Base-by-base conservation (phyloP, 2,329 filamentous ascomycete genomes). In the Magnaporthiopsis incrustans region DNA sequence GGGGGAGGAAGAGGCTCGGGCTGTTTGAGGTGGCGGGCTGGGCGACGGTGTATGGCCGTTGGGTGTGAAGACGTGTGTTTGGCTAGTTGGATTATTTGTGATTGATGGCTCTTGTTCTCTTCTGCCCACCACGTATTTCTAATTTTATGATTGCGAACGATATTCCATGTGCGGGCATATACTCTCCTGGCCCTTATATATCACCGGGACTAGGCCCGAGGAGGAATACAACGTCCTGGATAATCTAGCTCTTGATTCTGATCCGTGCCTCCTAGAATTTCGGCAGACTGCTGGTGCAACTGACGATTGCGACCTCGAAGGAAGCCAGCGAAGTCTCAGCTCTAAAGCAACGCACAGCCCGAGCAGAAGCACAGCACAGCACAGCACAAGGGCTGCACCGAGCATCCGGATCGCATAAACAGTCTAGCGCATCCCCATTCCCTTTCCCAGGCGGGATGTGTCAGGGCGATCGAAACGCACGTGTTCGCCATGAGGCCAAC, bases 1-100 rank as follows among this genome's bases (percentile, higher is more conserved):
- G 14, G 66, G 64, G 1, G 62, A 38, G 1, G 68, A 65, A 35
- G 59, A 26, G 11, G 12, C 15, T 10, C 15, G 61, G 18, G 50
- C 32, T 62, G 61, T 33, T 62, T 62, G 33, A 53, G 22, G 26
- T 30, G 44, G 18, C 6, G 30, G 8, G 33, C 25, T 1, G 6
- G 27, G 35, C 33, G 11, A 1, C 10, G 32, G 5, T 15, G 35
- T 18, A 11, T 53, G 35, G 5, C 1, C 6, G 57, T 58, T n/a
- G 44, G 44, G 3, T 53, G 8, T 25, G 44, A 53, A 22, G 22
- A 53, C 2, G 44, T 12, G 44, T 15, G 7, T 10, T n/a, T 53
- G 38, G 35, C 4, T 35, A 2, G 8, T 11, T 44, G 38, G 18
- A 22, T 53, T 53, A 2, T 4, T 53, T 22, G 10, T 25, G 44